Evolutionary conservation across 2,329 filamentous ascomycete species (phyloP).

Genomic region (Hyphodiscus sp.): DNA sequence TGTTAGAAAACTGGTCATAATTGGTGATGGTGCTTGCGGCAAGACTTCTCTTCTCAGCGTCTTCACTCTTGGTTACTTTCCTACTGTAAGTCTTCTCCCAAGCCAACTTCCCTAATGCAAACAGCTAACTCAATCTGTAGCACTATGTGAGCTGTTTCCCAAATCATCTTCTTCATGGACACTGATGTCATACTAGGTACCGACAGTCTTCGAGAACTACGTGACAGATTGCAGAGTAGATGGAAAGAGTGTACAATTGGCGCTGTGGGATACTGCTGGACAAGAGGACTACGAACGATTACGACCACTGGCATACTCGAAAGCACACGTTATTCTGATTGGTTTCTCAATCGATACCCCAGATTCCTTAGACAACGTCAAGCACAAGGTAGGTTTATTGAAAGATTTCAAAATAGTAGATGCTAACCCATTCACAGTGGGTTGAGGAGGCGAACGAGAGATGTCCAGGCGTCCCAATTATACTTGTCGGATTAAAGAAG

Average conservation of each 20-base stretch:
- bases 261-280: constrained; percentile 98
- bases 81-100: constrained; percentile 63
- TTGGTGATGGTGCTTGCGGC: constrained; percentile 94
- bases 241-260: constrained; percentile 96
- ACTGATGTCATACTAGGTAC: constrained; percentile 60
- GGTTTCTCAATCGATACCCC: constrained; percentile 93
- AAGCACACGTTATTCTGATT: constrained; percentile 95
- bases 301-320: constrained; percentile 89
- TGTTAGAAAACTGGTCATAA: constrained; percentile 86
- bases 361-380: constrained; percentile 95
- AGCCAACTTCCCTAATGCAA: constrained; percentile 25
- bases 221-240: constrained; percentile 98
- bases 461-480: constrained; percentile 87
- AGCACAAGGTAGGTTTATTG: constrained; percentile 67
- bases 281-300: constrained; percentile 98
- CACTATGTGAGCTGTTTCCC: constrained; percentile 37
- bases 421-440: constrained; percentile 54
- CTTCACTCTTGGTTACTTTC: constrained; percentile 96
- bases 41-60: constrained; percentile 97
- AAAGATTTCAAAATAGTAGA: not conserved
- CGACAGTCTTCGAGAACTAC: constrained; percentile 98
- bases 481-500: constrained; percentile 94
- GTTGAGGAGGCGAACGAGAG: constrained; percentile 91
- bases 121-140: constrained; percentile 32
- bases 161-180: constrained; percentile 1